These are phyloP conservation scores for Schoenoplectus triqueter DNA, from an alignment of 202 grass and related monocot species.

Conservation along the genomic window DNA sequence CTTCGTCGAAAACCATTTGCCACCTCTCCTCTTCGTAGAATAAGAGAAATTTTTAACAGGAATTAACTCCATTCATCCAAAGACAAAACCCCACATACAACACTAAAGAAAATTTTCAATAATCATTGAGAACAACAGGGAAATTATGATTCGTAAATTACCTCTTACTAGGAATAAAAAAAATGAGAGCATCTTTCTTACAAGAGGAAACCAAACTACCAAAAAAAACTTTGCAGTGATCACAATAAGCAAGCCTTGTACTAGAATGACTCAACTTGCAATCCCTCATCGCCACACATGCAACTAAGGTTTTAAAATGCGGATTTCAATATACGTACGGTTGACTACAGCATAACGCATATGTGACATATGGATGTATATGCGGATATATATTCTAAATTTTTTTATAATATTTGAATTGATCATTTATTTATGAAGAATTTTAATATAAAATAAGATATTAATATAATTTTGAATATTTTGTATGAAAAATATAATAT, in stretches of 20 bases:
- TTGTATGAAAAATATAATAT: too few species aligned
- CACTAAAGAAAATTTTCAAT: background rate
- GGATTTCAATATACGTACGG: too few species aligned
- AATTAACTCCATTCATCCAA: background rate
- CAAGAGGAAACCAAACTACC: background rate
- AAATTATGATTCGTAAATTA: too few species aligned
- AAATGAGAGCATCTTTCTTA: background rate
- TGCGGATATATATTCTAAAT: too few species aligned
- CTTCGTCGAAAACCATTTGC: too few species aligned
- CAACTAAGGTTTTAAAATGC: slow-evolving; percentile 38
- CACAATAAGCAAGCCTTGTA: slow-evolving; percentile 74
- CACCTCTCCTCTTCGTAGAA: background rate
- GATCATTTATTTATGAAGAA: too few species aligned
- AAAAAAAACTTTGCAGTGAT: slow-evolving; percentile 61
- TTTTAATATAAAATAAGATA: too few species aligned
- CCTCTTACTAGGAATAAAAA: too few species aligned
- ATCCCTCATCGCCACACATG: slow-evolving; percentile 96
- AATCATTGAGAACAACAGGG: background rate
- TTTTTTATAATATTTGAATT: too few species aligned
- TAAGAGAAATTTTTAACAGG: background rate
- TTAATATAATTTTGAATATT: too few species aligned
- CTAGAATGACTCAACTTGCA: slow-evolving; percentile 81
- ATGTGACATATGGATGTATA: too few species aligned
- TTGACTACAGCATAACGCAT: too few species aligned
- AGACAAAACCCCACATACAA: slow-evolving; percentile 30